Conservation (phyloP, 345 rosid species). For the Citrus sp. region DNA sequence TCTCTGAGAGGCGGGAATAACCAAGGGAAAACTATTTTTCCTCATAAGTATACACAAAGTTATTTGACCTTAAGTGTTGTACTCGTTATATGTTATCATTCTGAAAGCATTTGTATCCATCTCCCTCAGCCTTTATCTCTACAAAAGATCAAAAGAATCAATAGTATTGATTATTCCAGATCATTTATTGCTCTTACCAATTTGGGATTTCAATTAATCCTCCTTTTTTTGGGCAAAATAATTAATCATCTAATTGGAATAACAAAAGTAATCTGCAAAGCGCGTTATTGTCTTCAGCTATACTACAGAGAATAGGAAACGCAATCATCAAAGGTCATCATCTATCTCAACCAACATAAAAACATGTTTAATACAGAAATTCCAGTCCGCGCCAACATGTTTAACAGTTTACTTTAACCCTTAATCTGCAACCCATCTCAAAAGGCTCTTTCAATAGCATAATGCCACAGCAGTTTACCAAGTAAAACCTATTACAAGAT, state of each 20-base stretch:
- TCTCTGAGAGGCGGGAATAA: not conserved
- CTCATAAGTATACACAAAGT: not conserved
- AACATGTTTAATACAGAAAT: not conserved
- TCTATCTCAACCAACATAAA: not conserved
- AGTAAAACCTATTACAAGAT: not conserved
- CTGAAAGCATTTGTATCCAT: not conserved
- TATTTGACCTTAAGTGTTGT: not conserved
- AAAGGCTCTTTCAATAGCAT: not conserved
- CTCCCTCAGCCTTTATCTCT: not conserved
- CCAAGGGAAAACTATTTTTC: not conserved
- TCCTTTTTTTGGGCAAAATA: not conserved
- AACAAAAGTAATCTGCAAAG: not conserved
- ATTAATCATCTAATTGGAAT: not conserved
- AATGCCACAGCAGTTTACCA: not conserved
- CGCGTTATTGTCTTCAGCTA: not conserved
- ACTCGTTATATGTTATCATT: not conserved
- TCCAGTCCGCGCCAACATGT: not conserved
- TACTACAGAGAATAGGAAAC: not conserved
- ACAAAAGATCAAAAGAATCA: not conserved
- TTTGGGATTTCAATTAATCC: not conserved
- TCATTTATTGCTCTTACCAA: not conserved
- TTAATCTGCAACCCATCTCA: not conserved
- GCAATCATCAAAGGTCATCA: not conserved
- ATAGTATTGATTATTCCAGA: not conserved
- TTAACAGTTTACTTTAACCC: not conserved